Evolutionary conservation across 75 land plant genomes (phyloP), one percentile per base, ranked within the genome.

Genomic region (Picea sitchensis): DNA sequence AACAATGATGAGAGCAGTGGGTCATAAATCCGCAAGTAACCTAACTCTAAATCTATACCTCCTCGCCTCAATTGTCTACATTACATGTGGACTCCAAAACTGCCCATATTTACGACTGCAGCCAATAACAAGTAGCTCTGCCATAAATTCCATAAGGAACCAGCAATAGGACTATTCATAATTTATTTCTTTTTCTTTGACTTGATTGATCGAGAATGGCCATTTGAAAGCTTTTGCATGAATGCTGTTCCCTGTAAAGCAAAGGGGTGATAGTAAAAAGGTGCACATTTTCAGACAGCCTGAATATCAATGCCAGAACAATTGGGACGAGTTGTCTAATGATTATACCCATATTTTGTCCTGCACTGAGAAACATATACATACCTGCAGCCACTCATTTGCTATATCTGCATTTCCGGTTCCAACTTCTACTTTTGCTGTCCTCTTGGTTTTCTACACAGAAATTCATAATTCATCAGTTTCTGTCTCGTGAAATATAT

Each of bases 341-440:
- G 38, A 67, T 15, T 67, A 36, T 20, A 3, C 14, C 14, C 3
- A 34, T 31, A 3, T 36, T 67, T 67, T 64, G 4, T 34, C 32
- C 32, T 1, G 31, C 36, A 38, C 38, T 38, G 26, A 75, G 58
- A 75, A 11, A 57, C 20, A 56, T 60, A 58, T 14, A 47, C 11
- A 17, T 41, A 77, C 78, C 78, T 77, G 32, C 59, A 77, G 23
- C 79, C 79, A 77, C 23, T 77, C 79, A 77, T 77, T 62, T 21
- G 54, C 38, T 20, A 59, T 5, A 14, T 77, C 79, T 8, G 69
- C 15, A n/a, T 36, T 77, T 61, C 14, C 14, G 44, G 79, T 77
- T 30, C 79, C 79, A 60, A 77, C 79, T 41, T 77, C 79, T 41
- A 77, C 79, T 21, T 62, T 77, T 36, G 38, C 4, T 61, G 67